Percentiles rank a stretch among this genome's conserved stretches.
These are phyloP conservation scores for Speleostelium caveatum DNA, from an alignment of 78 protist genomes.

Conservation along the genomic window DNA sequence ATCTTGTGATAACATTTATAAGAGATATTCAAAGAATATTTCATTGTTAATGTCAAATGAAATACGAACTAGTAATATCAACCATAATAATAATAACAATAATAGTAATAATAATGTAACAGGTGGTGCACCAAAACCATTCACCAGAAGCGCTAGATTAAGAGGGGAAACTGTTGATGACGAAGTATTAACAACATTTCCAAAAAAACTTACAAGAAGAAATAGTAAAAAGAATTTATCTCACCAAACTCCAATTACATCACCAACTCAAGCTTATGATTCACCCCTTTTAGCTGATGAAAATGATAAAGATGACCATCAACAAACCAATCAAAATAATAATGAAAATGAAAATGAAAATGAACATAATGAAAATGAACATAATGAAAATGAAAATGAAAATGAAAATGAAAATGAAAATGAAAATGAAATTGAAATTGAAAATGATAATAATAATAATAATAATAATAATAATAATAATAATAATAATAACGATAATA, in stretches of 20 bases:
- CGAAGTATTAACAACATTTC: not conserved
- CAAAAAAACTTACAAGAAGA: not conserved
- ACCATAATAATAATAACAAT: not conserved
- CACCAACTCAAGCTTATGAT: too few species aligned
- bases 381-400: not conserved
- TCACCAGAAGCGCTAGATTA: constrained; percentile 39
- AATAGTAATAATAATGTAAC: not conserved
- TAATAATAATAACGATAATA: not conserved
- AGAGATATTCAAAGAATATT: not conserved
- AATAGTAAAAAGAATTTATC: too few species aligned
- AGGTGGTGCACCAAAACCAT: not conserved
- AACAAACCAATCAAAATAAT: too few species aligned
- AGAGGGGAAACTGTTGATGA: constrained; percentile 19
- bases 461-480: too few species aligned
- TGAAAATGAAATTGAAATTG: not conserved
- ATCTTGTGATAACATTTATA: constrained; percentile 28
- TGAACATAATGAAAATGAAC: not conserved
- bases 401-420: not conserved
- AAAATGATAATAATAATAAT: not conserved
- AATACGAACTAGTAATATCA: not conserved
- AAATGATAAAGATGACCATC: too few species aligned
- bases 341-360: too few species aligned
- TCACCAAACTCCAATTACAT: too few species aligned
- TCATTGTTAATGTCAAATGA: not conserved
- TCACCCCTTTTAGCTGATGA: too few species aligned